Conservation (phyloP, 371 early-diverging fungal genomes). For the Neoconidiobolus thromboides region DNA sequence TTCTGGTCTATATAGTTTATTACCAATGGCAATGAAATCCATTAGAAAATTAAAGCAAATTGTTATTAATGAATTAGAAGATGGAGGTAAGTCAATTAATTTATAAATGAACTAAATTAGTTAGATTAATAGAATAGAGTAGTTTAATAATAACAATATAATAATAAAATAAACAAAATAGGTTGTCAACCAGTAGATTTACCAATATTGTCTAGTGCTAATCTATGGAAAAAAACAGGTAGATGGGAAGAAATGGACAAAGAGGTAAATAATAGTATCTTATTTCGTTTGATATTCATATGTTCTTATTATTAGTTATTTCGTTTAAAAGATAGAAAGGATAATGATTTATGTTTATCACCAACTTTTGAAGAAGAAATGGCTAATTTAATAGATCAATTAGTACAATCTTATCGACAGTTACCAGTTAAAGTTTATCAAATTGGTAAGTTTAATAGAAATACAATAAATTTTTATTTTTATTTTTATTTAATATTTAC, state of each 20-base stretch:
- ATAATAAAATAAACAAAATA: constrained; percentile 4
- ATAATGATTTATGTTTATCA: constrained; percentile 42
- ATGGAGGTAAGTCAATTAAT: constrained; percentile 23
- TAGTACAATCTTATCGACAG: constrained; percentile 43
- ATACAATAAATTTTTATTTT: background rate
- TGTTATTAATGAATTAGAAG: constrained; percentile 59
- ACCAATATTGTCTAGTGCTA: constrained; percentile 41
- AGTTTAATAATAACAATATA: background rate
- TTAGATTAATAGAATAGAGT: background rate
- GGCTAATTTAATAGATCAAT: constrained; percentile 43
- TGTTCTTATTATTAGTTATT: constrained; percentile 28
- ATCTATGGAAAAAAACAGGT: constrained; percentile 59
- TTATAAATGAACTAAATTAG: background rate
- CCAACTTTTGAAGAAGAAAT: constrained; percentile 92
- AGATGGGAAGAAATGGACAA: constrained; percentile 50
- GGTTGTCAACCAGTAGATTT: constrained; percentile 56
- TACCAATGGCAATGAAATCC: constrained; percentile 59
- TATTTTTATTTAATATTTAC: background rate
- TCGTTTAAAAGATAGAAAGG: constrained; percentile 58
- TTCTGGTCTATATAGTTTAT: constrained; percentile 59
- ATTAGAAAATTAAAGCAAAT: constrained; percentile 51
- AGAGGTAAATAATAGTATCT: constrained; percentile 21
- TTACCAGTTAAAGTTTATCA: constrained; percentile 76
- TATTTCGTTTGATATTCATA: background rate
- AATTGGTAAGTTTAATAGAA: constrained; percentile 24